Evolutionary conservation across 164 flowering plant genomes (phyloP).

Genomic region (Warburgia ugandensis): DNA sequence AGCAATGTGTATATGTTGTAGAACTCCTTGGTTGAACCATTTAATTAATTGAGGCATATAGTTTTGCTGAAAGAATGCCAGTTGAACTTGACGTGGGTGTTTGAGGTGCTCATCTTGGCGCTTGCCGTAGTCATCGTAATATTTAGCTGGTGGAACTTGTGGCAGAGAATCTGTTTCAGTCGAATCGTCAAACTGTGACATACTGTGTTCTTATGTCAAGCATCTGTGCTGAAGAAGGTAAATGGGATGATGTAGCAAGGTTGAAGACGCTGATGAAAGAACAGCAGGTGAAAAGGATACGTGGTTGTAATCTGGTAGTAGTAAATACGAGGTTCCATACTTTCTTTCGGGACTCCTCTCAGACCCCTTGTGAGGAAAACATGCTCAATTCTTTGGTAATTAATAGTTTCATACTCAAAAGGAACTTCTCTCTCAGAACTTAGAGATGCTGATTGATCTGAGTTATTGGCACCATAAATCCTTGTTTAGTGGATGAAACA

Average conservation of each 20-base stretch:
- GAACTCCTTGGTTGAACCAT: constrained; percentile 30
- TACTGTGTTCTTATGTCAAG: constrained; percentile 25
- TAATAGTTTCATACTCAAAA: neutral
- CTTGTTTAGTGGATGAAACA: no score
- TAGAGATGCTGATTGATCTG: neutral
- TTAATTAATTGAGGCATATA: constrained; percentile 15
- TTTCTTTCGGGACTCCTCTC: constrained; percentile 16
- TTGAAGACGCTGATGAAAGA: constrained; percentile 22
- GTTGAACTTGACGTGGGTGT: constrained; percentile 24
- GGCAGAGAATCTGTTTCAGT: constrained; percentile 14
- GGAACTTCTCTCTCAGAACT: neutral
- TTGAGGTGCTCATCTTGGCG: constrained; percentile 27
- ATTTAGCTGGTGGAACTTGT: constrained; percentile 26
- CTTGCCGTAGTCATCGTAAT: constrained; percentile 24
- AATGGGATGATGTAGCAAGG: constrained; percentile 27
- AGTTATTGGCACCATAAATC: neutral
- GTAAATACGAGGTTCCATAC: constrained; percentile 18
- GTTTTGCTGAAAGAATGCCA: constrained; percentile 20
- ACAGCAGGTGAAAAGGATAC: constrained; percentile 21
- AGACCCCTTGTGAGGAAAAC: constrained; percentile 5
- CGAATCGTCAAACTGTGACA: constrained; percentile 21
- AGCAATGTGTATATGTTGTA: constrained; percentile 29
- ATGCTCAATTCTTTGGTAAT: neutral
- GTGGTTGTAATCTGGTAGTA: constrained; percentile 25
- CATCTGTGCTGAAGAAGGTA: constrained; percentile 25